Evolutionary conservation across 495 filamentous ascomycete species (phyloP).

Genomic region (Podospora comata): DNA sequence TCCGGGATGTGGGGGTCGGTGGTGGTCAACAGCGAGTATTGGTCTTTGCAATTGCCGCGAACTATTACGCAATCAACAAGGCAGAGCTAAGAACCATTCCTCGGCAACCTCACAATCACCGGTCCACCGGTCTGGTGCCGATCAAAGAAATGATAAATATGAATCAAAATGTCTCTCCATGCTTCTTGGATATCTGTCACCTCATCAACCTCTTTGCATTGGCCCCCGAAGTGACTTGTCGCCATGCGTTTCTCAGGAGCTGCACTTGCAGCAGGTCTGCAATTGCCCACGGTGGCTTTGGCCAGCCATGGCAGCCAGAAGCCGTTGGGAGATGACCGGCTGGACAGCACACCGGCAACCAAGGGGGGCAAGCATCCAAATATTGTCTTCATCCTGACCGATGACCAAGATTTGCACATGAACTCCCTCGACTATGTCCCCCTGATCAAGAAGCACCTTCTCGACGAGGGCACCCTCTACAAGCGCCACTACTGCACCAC

Average conservation of each 20-base stretch:
- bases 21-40: not conserved
- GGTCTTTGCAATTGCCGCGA: slow-evolving; percentile 24
- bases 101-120: slow-evolving; percentile 4
- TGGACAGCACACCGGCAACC: not conserved
- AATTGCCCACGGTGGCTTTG: slow-evolving; percentile 14
- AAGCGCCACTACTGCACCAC: slow-evolving; percentile 60
- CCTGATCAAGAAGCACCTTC: slow-evolving; percentile 49
- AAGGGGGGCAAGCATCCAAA: slow-evolving; percentile 43
- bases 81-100: not conserved
- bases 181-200: not conserved
- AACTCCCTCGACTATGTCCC: slow-evolving; percentile 59
- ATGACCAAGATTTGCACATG: slow-evolving; percentile 64
- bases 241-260: slow-evolving; percentile 21
- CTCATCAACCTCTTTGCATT: not conserved
- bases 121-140: not conserved
- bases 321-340: slow-evolving; percentile 1
- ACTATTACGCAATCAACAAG: slow-evolving; percentile 27
- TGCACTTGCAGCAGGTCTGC: slow-evolving; percentile 22
- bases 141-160: not conserved
- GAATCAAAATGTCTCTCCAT: not conserved
- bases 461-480: slow-evolving; percentile 54
- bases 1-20: slow-evolving; percentile 9
- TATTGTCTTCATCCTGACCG: slow-evolving; percentile 63
- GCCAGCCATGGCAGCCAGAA: slow-evolving; percentile 7
- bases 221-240: not conserved